Evolutionary conservation across 192 early-diverging fungal species (phyloP).

Genomic region (Backusella macrospora): DNA sequence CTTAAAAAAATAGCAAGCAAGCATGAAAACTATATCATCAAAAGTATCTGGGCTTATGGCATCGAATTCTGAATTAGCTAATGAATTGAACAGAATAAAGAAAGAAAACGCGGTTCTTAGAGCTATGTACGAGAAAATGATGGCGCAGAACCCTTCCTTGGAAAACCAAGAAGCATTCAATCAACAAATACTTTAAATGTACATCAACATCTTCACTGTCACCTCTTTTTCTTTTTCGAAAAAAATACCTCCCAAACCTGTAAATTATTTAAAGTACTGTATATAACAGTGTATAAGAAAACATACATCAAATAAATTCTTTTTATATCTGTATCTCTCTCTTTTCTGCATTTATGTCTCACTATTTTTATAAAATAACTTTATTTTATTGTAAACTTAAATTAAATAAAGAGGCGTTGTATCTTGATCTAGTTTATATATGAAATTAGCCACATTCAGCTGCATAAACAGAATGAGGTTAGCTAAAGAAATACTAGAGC

Average conservation of each 20-base stretch:
- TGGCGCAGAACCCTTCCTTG: not conserved
- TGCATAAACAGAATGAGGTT: no score
- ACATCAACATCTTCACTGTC: not conserved
- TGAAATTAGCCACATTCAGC: no score
- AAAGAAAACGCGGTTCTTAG: conserved; percentile 5
- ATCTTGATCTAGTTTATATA: no score
- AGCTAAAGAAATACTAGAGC: not conserved
- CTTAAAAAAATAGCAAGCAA: conserved; percentile 14
- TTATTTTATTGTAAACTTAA: no score
- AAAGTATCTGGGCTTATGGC: conserved; percentile 7
- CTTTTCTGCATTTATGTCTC: not conserved
- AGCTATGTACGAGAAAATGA: conserved; percentile 7
- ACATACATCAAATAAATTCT: not conserved
- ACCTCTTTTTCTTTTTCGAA: not conserved
- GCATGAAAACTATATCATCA: conserved; percentile 9
- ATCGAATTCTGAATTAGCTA: not conserved
- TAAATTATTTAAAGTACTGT: conserved; percentile 6
- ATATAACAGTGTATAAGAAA: conserved; percentile 5
- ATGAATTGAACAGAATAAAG: conserved; percentile 9
- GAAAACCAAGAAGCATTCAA: not conserved
- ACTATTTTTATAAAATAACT: no score
- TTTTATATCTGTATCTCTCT: not conserved
- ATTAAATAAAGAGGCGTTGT: no score
- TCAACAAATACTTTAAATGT: not conserved
- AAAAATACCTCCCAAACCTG: not conserved